Evolutionary conservation across 2,329 filamentous ascomycete species (phyloP).

Genomic region (Emydomyces testavorans): DNA sequence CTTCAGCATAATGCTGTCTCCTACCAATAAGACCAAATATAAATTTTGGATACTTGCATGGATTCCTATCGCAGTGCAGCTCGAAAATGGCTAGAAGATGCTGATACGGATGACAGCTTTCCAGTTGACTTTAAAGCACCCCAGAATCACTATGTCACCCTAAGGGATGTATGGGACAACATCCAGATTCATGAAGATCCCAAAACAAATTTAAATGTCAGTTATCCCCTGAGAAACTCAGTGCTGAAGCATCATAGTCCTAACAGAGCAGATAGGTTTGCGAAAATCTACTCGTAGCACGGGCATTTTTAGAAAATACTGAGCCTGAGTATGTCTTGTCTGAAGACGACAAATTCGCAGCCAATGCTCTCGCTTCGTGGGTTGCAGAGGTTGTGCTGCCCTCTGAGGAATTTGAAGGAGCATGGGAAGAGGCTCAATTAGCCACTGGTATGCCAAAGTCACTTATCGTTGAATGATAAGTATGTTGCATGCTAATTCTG

Average conservation of each 20-base stretch:
- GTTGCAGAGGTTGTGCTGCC: constrained; percentile 24
- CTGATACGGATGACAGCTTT: neutral
- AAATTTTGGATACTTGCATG: constrained; percentile 10
- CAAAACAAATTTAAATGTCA: constrained; percentile 20
- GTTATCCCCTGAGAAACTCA: neutral
- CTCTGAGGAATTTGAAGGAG: constrained; percentile 23
- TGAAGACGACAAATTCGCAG: constrained; percentile 20
- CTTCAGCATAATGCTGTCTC: too few species aligned
- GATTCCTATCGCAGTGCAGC: constrained; percentile 11
- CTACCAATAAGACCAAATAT: neutral
- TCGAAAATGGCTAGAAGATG: constrained; percentile 8
- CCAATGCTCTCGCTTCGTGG: constrained; percentile 27
- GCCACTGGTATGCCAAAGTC: constrained; percentile 13
- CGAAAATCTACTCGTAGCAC: constrained; percentile 25
- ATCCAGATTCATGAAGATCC: constrained; percentile 20
- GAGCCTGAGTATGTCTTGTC: constrained; percentile 13
- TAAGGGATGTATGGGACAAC: constrained; percentile 23
- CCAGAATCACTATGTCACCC: constrained; percentile 2
- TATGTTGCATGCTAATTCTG: neutral
- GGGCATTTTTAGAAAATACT: constrained; percentile 19
- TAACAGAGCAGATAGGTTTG: constrained; percentile 20
- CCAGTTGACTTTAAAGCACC: neutral
- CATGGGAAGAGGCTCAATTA: constrained; percentile 21
- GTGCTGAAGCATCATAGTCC: neutral
- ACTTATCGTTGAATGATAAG: constrained; percentile 3